These are phyloP conservation scores for Saprolegnia diclina DNA, from an alignment of 352 stramenopile species.

Conservation along the genomic window DNA sequence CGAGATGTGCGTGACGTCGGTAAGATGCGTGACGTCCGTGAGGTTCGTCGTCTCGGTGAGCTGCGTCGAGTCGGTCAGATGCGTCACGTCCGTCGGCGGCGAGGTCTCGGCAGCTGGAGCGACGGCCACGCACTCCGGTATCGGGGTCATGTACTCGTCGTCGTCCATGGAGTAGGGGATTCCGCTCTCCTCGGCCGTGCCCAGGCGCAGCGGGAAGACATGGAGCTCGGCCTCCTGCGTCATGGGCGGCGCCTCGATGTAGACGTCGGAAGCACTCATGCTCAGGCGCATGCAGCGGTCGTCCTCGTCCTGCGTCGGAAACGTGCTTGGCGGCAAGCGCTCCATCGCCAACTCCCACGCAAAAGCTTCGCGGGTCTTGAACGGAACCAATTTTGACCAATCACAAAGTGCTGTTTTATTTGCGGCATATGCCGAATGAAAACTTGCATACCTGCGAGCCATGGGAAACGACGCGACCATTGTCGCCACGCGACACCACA, in stretches of 20 bases:
- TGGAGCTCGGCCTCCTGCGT: background rate
- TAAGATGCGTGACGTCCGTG: background rate
- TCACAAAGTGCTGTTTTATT: background rate
- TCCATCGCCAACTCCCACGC: background rate
- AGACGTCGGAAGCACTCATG: conserved; percentile 22
- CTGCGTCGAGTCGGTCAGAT: conserved; percentile 27
- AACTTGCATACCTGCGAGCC: too few species aligned
- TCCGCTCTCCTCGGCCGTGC: conserved; percentile 12
- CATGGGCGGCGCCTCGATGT: background rate
- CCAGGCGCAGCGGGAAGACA: conserved; percentile 1
- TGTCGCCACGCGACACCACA: too few species aligned
- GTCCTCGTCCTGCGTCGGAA: background rate
- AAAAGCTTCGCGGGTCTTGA: background rate
- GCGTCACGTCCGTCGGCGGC: conserved; percentile 23
- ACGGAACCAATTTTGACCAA: conserved; percentile 8
- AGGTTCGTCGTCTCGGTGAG: conserved; percentile 2
- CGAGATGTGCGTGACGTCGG: conserved; percentile 26
- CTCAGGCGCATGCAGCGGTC: background rate
- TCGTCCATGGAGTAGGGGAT: conserved; percentile 1
- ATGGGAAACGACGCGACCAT: too few species aligned
- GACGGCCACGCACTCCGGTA: conserved; percentile 32
- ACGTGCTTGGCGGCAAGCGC: background rate
- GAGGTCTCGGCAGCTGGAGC: conserved; percentile 21
- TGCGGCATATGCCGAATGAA: too few species aligned
- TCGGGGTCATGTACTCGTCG: conserved; percentile 32